Evolutionary conservation across 2,329 filamentous ascomycete species (phyloP).

Genomic region (Penicillium oxalicum): DNA sequence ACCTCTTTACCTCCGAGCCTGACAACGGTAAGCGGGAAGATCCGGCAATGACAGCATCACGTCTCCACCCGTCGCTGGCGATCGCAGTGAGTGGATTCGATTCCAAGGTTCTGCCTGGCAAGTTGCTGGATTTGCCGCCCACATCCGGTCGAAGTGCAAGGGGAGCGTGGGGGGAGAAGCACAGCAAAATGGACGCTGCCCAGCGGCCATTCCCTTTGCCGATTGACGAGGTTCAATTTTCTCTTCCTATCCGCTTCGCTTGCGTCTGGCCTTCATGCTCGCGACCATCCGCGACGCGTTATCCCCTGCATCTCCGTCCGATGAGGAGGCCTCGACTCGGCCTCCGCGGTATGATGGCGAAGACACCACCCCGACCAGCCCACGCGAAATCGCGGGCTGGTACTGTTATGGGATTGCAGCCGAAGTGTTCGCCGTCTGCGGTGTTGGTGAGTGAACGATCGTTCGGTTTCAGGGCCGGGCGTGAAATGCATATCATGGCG

Average conservation of each 20-base stretch:
- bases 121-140: constrained; percentile 7
- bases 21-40: neutral
- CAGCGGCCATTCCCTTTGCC: neutral
- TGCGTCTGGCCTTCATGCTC: constrained; percentile 14
- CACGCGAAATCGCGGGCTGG: constrained; percentile 79
- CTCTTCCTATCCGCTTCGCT: constrained; percentile 1
- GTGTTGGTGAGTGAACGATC: constrained; percentile 47
- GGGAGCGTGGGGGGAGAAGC: neutral
- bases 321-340: constrained; percentile 21
- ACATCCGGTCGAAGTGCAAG: constrained; percentile 8
- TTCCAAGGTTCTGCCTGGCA: neutral
- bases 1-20: too few relatives aligned
- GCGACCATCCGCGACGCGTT: constrained; percentile 16
- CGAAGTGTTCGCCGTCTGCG: constrained; percentile 90
- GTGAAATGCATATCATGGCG: neutral
- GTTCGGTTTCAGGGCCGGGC: too few relatives aligned
- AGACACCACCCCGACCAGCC: constrained; percentile 75
- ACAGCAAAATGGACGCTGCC: neutral
- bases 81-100: too few relatives aligned
- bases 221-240: neutral
- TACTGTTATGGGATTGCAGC: constrained; percentile 93
- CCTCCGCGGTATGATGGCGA: constrained; percentile 65
- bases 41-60: neutral
- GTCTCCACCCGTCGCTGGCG: neutral
- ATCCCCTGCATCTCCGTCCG: constrained; percentile 8